Conservation (phyloP, 2,329 filamentous ascomycete species). For the Kalaharituber pfeilii region DNA sequence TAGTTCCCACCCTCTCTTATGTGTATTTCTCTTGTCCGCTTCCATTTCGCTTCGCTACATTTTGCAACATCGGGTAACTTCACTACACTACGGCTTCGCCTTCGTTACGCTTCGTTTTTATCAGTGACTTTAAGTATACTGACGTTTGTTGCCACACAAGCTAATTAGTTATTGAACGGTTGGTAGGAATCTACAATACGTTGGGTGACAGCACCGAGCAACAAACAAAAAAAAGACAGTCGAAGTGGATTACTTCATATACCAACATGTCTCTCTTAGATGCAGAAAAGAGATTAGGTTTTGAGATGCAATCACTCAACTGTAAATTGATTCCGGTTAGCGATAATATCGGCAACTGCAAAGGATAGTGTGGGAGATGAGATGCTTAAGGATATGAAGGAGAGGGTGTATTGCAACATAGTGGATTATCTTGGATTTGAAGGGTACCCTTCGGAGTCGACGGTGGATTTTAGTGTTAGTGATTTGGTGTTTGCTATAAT, state of each 20-base stretch:
- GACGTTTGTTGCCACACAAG: neutral
- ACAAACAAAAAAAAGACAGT: neutral
- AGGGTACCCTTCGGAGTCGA: constrained; percentile 10
- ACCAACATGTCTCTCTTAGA: constrained; percentile 3
- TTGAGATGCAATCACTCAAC: neutral
- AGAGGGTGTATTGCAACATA: constrained; percentile 9
- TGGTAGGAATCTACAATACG: too few relatives aligned
- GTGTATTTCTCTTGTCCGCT: too few relatives aligned
- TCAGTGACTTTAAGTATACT: neutral
- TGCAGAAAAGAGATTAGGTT: constrained; percentile 1
- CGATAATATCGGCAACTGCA: neutral
- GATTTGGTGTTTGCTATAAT: constrained; percentile 6
- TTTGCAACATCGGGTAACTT: too few relatives aligned
- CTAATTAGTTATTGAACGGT: neutral
- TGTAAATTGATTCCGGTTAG: neutral
- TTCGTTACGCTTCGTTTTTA: neutral
- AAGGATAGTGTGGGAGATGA: neutral
- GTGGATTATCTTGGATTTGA: constrained; percentile 8
- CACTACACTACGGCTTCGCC: neutral
- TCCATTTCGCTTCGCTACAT: too few relatives aligned
- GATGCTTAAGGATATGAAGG: constrained; percentile 8
- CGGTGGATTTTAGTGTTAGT: constrained; percentile 7
- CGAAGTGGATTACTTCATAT: constrained; percentile 8
- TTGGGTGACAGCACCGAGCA: neutral
- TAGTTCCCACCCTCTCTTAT: too few relatives aligned